Conservation (phyloP, 805 yeast genomes). For the Cyberlindnera euphorbiiphila region DNA sequence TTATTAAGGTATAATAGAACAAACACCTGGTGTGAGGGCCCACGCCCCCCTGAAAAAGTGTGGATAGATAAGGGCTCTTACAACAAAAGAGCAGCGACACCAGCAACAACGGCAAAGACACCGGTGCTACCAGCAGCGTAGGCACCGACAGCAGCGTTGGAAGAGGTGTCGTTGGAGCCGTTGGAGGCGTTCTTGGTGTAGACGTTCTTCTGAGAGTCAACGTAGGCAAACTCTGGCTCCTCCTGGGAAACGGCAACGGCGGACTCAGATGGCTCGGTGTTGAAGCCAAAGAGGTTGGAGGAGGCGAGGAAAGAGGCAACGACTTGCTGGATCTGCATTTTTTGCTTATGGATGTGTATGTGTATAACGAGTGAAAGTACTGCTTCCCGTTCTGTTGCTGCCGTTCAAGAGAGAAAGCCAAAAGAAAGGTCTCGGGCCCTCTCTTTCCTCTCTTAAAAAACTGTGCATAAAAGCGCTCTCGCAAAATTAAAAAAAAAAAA, state of each 20-base stretch:
- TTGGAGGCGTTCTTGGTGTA: conserved; percentile 21
- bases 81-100: conserved; percentile 27
- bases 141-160: conserved; percentile 26
- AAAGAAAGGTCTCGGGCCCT: not conserved
- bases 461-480: too few relatives aligned
- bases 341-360: conserved; percentile 2
- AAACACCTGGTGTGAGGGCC: too few relatives aligned
- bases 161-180: conserved; percentile 26
- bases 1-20: too few relatives aligned
- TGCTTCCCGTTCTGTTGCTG: not conserved
- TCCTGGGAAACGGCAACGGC: conserved; percentile 8
- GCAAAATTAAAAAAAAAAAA: not conserved
- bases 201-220: conserved; percentile 14
- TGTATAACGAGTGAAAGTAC: conserved; percentile 1
- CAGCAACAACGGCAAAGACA: conserved; percentile 25
- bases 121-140: conserved; percentile 19
- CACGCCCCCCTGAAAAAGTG: too few relatives aligned
- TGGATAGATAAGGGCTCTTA: too few relatives aligned
- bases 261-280: conserved; percentile 9
- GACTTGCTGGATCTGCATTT: conserved; percentile 31
- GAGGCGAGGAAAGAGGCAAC: conserved; percentile 28
- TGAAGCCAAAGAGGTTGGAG: conserved; percentile 18
- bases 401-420: not conserved
- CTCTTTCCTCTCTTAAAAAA: too few relatives aligned
- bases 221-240: conserved; percentile 20